phyloP scores from a whole-genome alignment of 2,329 filamentous ascomycete genomes.

The Truncatella angustata region DNA sequence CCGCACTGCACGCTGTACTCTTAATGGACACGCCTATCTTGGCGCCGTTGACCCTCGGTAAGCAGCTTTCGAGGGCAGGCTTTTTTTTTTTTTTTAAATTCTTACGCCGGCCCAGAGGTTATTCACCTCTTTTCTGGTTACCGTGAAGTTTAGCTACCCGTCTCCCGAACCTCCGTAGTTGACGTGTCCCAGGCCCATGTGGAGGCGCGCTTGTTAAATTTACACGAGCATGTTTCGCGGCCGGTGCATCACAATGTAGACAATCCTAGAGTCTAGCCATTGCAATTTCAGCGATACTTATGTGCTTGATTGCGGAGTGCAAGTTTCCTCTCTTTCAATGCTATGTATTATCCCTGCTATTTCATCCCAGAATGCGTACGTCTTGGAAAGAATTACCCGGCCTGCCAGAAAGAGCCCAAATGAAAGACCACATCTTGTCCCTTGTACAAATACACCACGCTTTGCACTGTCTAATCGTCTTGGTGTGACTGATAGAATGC shows the following conservation, averaged over 20 bases:
- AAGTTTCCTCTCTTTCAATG: neutral
- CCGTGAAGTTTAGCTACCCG: too few relatives aligned
- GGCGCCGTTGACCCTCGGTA: neutral
- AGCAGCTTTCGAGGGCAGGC: neutral
- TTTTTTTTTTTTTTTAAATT: too few relatives aligned
- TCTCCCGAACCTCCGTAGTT: too few relatives aligned
- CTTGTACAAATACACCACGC: neutral
- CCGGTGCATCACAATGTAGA: too few relatives aligned
- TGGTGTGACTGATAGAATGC: neutral
- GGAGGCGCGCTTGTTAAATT: too few relatives aligned
- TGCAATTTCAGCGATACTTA: too few relatives aligned
- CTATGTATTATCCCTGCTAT: constrained; percentile 4
- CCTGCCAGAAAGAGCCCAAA: constrained; percentile 1
- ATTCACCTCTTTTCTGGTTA: too few relatives aligned
- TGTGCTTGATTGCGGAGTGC: neutral
- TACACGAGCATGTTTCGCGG: too few relatives aligned
- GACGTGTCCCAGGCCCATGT: too few relatives aligned
- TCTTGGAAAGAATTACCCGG: neutral
- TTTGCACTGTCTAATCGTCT: neutral
- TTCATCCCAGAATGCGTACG: neutral
- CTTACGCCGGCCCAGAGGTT: too few relatives aligned
- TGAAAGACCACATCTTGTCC: constrained; percentile 1
- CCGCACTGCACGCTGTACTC: neutral
- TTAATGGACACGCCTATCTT: neutral
- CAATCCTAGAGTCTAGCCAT: too few relatives aligned